These are phyloP conservation scores for Ganoderma sinense DNA, from an alignment of 1,284 basidiomycete species.

Conservation along the genomic window DNA sequence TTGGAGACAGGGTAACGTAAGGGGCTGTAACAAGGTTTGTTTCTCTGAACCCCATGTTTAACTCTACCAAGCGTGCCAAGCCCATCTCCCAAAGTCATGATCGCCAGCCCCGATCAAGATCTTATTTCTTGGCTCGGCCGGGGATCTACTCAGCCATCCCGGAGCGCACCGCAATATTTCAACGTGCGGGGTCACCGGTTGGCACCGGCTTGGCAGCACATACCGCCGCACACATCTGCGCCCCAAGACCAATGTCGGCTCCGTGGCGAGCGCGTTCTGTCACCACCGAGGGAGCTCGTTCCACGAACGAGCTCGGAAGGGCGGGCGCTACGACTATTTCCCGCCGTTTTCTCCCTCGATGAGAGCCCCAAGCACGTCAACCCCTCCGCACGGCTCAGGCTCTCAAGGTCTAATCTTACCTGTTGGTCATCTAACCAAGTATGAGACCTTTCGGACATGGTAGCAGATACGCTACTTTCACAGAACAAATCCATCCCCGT, in stretches of 20 bases:
- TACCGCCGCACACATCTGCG: background rate
- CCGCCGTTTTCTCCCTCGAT: background rate
- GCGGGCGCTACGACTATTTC: background rate
- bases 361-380: background rate
- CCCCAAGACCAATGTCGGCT: background rate
- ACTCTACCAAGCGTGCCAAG: conserved; percentile 20
- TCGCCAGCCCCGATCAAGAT: conserved; percentile 18
- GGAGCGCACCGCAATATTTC: conserved; percentile 4
- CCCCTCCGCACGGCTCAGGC: background rate
- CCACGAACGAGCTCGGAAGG: background rate
- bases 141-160: conserved; percentile 13
- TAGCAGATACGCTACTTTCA: background rate
- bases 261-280: background rate
- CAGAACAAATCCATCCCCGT: background rate
- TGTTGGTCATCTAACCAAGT: conserved; percentile 1
- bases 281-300: background rate
- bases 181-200: background rate
- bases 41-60: conserved; percentile 9
- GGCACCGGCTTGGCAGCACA: background rate
- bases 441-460: background rate
- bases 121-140: conserved; percentile 14
- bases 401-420: conserved; percentile 1
- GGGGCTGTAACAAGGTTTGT: conserved; percentile 1
- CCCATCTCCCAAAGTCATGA: conserved; percentile 1
- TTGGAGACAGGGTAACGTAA: conserved; percentile 8